Evolutionary conservation across 495 filamentous ascomycete genomes (phyloP).

Genomic region (Neurospora tetrasperma): DNA sequence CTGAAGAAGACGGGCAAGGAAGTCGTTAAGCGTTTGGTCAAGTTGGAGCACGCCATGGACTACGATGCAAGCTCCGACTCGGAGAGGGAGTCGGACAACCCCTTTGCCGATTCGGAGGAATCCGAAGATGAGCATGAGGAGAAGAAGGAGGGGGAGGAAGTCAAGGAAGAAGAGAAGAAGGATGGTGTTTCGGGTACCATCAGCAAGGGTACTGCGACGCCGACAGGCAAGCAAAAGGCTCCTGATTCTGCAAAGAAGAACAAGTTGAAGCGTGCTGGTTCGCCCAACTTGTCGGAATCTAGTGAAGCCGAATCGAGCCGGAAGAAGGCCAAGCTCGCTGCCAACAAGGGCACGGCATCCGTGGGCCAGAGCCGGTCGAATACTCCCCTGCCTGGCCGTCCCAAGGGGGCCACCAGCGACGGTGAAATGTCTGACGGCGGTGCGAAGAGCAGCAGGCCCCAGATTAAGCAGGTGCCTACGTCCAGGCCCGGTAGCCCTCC

Average conservation of each 20-base stretch:
- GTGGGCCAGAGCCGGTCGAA: conserved; percentile 34
- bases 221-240: conserved; percentile 51
- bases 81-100: conserved; percentile 47
- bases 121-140: conserved; percentile 29
- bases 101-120: conserved; percentile 40
- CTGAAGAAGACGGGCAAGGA: conserved; percentile 60
- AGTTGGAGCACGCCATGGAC: conserved; percentile 72
- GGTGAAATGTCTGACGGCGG: conserved; percentile 66
- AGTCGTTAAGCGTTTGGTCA: conserved; percentile 67
- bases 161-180: conserved; percentile 44
- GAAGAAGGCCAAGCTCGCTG: conserved; percentile 66
- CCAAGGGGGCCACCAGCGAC: conserved; percentile 64
- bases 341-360: conserved; percentile 43
- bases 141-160: conserved; percentile 35
- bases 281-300: conserved; percentile 74
- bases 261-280: conserved; percentile 75
- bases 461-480: conserved; percentile 32
- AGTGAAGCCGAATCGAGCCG: conserved; percentile 82
- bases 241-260: conserved; percentile 49
- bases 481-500: conserved; percentile 43
- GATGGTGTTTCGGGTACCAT: conserved; percentile 54
- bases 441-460: conserved; percentile 24
- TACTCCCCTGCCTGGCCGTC: conserved; percentile 48
- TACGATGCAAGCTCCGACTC: conserved; percentile 72
- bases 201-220: conserved; percentile 64